These are phyloP conservation scores for Aureobasidium sp. DNA, from an alignment of 2,329 filamentous ascomycete genomes.

Conservation along the genomic window DNA sequence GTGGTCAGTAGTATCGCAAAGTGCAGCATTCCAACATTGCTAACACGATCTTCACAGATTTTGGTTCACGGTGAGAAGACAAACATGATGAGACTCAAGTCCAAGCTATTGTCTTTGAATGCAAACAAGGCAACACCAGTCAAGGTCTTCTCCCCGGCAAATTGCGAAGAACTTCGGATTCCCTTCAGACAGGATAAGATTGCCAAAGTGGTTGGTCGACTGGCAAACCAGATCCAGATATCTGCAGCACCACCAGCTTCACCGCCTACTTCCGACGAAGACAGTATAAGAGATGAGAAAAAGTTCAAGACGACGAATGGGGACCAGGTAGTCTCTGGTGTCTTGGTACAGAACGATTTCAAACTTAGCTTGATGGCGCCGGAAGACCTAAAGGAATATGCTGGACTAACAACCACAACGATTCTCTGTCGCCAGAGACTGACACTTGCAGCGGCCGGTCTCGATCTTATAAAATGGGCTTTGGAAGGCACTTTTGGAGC, in stretches of 20 bases:
- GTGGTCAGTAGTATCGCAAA: conserved; percentile 59
- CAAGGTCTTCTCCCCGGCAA: conserved; percentile 89
- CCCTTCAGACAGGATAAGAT: conserved; percentile 94
- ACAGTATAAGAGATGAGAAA: conserved; percentile 25
- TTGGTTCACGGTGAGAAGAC: conserved; percentile 95
- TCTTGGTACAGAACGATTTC: conserved; percentile 95
- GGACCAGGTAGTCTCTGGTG: conserved; percentile 69
- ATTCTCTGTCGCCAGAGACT: conserved; percentile 89
- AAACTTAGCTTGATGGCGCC: conserved; percentile 96
- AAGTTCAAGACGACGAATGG: conserved; percentile 40
- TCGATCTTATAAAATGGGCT: conserved; percentile 89
- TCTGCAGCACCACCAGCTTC: conserved; percentile 39
- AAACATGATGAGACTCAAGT: conserved; percentile 96
- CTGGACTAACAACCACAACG: conserved; percentile 90
- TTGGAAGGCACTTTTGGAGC: conserved; percentile 89
- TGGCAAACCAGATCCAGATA: conserved; percentile 68
- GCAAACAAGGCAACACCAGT: conserved; percentile 71
- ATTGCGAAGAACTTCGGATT: conserved; percentile 90
- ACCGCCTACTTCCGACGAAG: conserved; percentile 39
- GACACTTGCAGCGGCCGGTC: conserved; percentile 76
- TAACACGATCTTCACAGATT: conserved; percentile 52
- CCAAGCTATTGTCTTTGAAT: conserved; percentile 88
- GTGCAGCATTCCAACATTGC: neutral
- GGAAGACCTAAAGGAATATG: conserved; percentile 91
- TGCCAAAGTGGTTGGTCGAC: conserved; percentile 90